Evolutionary conservation across 306 rosid genomes (phyloP), one percentile per base, ranked within the genome.

Genomic region (Erythrophleum fordii): DNA sequence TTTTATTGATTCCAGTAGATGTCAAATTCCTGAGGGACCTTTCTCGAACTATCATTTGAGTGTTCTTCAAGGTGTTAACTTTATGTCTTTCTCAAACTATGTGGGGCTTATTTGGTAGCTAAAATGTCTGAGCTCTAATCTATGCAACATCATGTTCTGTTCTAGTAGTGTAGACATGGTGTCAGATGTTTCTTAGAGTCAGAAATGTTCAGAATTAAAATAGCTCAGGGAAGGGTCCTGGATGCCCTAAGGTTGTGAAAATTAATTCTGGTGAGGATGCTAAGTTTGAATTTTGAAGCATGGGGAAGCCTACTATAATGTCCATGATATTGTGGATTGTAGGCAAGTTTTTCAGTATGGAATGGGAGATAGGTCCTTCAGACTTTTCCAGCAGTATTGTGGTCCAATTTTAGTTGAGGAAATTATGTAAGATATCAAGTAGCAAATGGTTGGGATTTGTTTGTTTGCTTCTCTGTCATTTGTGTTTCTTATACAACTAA

Each of bases 11-110:
- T 18, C 34, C 58, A 44, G 49, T 80, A 64, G 73, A 55, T 71
- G 35, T 73, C 23, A 31, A 67, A 66, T 12, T 31, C 20, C 58
- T 46, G 59, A 58, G 70, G 69, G 77, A 51, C 53, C 72, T 77
- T 49, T 72, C 65, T 82, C 73, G 52, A 74, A 68, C 62, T 53
- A n/a, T 41, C 69, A 45, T 74, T 16, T 72, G 34, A 68, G 31
- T 48, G 55, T 77, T 59, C 55, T 55, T 68, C 45, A 73, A 77
- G 51, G 61, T 66, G 76, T 46, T 70, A 18, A 60, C 45, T 73
- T 68, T 31, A n/a, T 69, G 69, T 61, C 51, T 56, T 66, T 77
- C 39, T 55, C 49, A 35, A 77, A 74, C 51, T 55, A 20, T 56
- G 61, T 46, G 10, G 41, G 42, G 2, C 51, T 74, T 46, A 12